Evolutionary conservation across 176 grass and related monocot species (phyloP), one percentile per base, ranked within the genome.

Genomic region (Bothriochloa decipiens): DNA sequence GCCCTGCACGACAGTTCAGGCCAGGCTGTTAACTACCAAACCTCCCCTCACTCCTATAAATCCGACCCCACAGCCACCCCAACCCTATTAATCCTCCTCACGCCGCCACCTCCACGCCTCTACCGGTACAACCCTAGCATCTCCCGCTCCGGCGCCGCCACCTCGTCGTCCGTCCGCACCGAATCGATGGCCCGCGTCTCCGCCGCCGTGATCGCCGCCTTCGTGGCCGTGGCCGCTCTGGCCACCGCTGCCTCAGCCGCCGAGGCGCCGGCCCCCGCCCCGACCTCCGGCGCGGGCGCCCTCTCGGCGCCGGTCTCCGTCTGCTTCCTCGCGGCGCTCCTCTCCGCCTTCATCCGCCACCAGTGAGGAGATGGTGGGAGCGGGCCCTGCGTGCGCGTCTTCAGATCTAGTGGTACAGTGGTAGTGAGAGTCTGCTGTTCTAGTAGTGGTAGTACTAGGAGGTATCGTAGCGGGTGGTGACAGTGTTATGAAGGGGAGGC

Each of bases 251-350:
- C 65, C 41, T 84, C 81, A 43, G 85, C 91, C 23, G 26, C 88
- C 32, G 85, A 90, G 4, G 91, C 85, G 1, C 84, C 84, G 10
- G 82, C 88, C 9, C 82, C 88, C 3, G 45, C 85, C 16, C 91
- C 85, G 4, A 9, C 4, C 23, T 84, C 90, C 40, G 74, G 50
- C 68, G 68, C 87, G 3, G 75, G 49, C 23, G 80, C 75, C 3
- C 2, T 89, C 47, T 90, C 91, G 13, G 75, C 76, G 60, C 80
- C 80, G 70, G 66, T 92, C 75, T 83, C 75, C 26, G 84, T 81
- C 6, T 65, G 69, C 80, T 50, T 84, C 91, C 50, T 83, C 62
- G 64, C 53, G 66, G 65, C 58, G 17, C 87, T 92, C 80, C 69
- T 88, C 52, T 33, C 83, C 61, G 76, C 87, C 11, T 77, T 85